Evolutionary conservation across 108 stramenopile genomes (phyloP).

Genomic region (Chaetoceros muelleri): DNA sequence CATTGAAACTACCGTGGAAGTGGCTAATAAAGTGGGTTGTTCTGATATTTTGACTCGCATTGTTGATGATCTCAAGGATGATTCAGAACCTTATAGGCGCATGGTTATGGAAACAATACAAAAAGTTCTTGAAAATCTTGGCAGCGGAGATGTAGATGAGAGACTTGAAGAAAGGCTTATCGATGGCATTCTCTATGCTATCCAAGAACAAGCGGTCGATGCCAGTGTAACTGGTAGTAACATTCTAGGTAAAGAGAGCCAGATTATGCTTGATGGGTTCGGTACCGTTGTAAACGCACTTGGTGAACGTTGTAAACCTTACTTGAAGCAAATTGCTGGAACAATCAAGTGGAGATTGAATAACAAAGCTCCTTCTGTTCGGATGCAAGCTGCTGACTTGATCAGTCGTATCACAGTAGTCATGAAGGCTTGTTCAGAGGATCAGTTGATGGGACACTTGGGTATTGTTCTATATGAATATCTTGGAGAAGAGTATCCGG

Average conservation of each 20-base stretch:
- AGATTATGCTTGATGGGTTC: slow-evolving; percentile 95
- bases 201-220: slow-evolving; percentile 96
- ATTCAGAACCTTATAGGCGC: slow-evolving; percentile 95
- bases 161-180: slow-evolving; percentile 96
- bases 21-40: slow-evolving; percentile 97
- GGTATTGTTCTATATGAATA: slow-evolving; percentile 99
- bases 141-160: slow-evolving; percentile 90
- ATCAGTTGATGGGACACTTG: slow-evolving; percentile 97
- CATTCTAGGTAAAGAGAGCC: slow-evolving; percentile 55
- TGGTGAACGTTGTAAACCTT: slow-evolving; percentile 94
- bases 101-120: slow-evolving; percentile 99
- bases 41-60: slow-evolving; percentile 91
- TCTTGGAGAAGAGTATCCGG: slow-evolving; percentile 98
- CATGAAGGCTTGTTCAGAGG: slow-evolving; percentile 96
- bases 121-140: slow-evolving; percentile 88
- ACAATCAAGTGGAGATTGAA: slow-evolving; percentile 98
- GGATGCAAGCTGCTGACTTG: slow-evolving; percentile 99
- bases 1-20: slow-evolving; percentile 95
- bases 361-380: slow-evolving; percentile 93
- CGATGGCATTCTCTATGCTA: slow-evolving; percentile 98
- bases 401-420: slow-evolving; percentile 96
- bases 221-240: slow-evolving; percentile 39
- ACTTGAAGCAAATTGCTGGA: slow-evolving; percentile 95
- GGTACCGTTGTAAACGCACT: slow-evolving; percentile 94
- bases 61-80: slow-evolving; percentile 99